Base-by-base conservation (phyloP, 176 grass and related monocot species). In the Carex cristatella region DNA sequence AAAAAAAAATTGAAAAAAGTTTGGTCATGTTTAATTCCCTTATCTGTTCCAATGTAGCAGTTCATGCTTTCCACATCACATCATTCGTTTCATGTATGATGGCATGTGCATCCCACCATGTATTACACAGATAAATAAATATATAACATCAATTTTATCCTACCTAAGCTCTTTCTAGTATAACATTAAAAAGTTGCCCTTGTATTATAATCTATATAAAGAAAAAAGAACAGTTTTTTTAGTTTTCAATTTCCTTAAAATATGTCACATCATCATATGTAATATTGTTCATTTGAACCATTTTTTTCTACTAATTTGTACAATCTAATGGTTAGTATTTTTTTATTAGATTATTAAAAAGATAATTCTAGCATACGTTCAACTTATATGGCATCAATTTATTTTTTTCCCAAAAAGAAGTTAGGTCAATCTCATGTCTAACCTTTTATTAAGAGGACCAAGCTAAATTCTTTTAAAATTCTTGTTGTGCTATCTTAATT, bases 51-150 rank as follows among this genome's bases (percentile, higher is more conserved):
- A 30, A 76, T 76, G 72, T 76, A 76, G 49, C 72, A 76, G 72
- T 76, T 76, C 23, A 54, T 61, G 78, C 79, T 83, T 83, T 83
- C 81, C 81, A 83, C 81, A 69, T 83, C 59, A 83, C 1, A 13
- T 83, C 42, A 83, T 83, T 66, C n/a, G 0, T 42, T 65, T 83
- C 81, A 83, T 19, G 81, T 30, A 83, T 83, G 81, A 54, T 65
- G 62, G 37, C 81, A 83, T 68, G 61, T 83, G 81, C 35, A 53
- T 69, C 59, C 81, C 81, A 69, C 81, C 11, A 15, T 83, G 46
- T 49, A 81, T 27, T 46, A 65, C 81, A 69, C 23, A 23, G 1
- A 56, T 18, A 83, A 35, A 56, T 18, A 83, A 83, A 16, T 16
- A 69, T 55, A 53, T 65, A 64, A 58, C 30, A 35, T 79, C 11